Conservation (phyloP, 2,329 filamentous ascomycete species). For the Alternaria burnsii region DNA sequence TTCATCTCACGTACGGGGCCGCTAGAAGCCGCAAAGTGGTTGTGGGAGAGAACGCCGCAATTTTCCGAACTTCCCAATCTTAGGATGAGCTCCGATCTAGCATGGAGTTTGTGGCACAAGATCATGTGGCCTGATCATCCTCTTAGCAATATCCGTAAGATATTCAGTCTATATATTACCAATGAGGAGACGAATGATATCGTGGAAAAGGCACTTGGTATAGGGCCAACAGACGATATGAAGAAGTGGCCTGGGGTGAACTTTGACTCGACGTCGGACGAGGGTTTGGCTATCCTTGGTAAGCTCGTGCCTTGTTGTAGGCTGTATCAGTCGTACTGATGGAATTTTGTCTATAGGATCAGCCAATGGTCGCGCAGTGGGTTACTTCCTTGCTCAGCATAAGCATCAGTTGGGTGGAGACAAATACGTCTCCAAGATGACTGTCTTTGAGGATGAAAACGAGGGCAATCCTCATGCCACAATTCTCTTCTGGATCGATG, state of each 20-base stretch:
- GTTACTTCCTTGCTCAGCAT: constrained; percentile 1
- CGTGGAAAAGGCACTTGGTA: neutral
- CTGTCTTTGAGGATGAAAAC: neutral
- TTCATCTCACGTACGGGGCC: neutral
- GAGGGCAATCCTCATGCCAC: neutral
- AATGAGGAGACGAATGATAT: neutral
- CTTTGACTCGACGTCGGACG: neutral
- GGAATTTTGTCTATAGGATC: neutral
- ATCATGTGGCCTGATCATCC: neutral
- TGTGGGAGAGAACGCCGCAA: neutral
- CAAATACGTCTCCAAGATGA: constrained; percentile 1
- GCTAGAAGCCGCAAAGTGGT: neutral
- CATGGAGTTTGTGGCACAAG: neutral
- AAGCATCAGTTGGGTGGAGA: neutral
- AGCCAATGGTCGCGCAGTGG: neutral
- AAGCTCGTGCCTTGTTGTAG: neutral
- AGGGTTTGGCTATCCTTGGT: neutral
- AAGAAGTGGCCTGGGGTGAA: neutral
- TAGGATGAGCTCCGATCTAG: neutral
- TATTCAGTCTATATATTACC: neutral
- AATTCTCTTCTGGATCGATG: neutral
- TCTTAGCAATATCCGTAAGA: neutral
- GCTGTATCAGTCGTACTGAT: neutral
- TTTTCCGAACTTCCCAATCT: neutral
- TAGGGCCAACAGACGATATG: no score